Base-by-base conservation (phyloP, 257 asterid species). In the Scutellaria barbata region DNA sequence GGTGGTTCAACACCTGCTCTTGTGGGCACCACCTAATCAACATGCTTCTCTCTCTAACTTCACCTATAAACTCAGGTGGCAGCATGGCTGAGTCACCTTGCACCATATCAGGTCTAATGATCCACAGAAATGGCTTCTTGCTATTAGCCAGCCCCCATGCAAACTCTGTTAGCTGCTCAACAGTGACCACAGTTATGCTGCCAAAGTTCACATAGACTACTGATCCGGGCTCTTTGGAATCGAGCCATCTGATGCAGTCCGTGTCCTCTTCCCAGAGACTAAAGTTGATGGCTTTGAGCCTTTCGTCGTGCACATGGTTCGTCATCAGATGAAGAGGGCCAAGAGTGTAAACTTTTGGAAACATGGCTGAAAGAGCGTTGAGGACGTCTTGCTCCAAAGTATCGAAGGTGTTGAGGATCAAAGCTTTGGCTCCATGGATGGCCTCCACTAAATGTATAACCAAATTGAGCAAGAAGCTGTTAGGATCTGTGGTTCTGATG, bases 111-210 rank as follows among this genome's bases (percentile, higher is more conserved):
- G 90, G 87, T 50, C 87, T 55, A 6, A 85, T 79, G 40, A 85
- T 73, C 87, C 90, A 85, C 17, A 85, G 47, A 57, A 85, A 83
- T 0, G 76, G 64, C 50, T 83, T 80, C 69, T 74, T 79, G 62
- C 86, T 81, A 3, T 76, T 68, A 0, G 88, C 88, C 1, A 85
- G 82, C 13, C 90, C 90, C 88, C 88, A 83, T 0, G 90, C 88
- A 7, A 85, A 81, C 41, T 85, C 90, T 0, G 71, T 63, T 13
- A 85, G 59, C 20, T 85, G 90, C 11, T 76, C 57, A 0, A 78
- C 74, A 1, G 84, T 80, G 72, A 85, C 69, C 1, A 80, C 81
- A 0, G 86, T 74, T 35, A 85, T 73, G 73, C 90, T 80, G 9
- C 87, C 87, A n/a, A 85, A 85, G 9, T 85, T 85, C 17, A 85